These are phyloP conservation scores for Pisolithus tinctorius DNA, from an alignment of 768 basidiomycete species.

Conservation along the genomic window DNA sequence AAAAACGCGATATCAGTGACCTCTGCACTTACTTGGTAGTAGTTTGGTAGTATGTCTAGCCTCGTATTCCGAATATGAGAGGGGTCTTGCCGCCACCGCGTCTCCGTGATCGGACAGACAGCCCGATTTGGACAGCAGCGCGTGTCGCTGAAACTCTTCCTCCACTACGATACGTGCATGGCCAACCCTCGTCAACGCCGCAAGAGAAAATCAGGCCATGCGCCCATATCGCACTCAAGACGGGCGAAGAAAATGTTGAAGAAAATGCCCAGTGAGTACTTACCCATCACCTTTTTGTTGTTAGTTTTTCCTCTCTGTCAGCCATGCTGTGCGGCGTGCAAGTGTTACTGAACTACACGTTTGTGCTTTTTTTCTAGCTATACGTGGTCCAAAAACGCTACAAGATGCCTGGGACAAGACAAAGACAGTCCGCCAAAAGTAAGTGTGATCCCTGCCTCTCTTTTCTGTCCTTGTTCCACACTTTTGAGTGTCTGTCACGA, in stretches of 20 bases:
- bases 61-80: no score
- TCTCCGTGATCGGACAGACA: no score
- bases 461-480: no score
- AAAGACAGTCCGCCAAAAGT: conserved; percentile 94
- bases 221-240: conserved; percentile 63
- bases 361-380: conserved; percentile 37
- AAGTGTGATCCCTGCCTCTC: conserved; percentile 21
- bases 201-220: conserved; percentile 74
- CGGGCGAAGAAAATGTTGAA: conserved; percentile 70
- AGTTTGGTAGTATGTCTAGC: no score
- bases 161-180: conserved; percentile 39
- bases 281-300: not conserved
- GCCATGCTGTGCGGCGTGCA: not conserved
- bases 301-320: no score
- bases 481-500: not conserved
- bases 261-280: conserved; percentile 63
- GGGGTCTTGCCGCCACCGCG: no score
- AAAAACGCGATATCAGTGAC: no score
- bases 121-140: not conserved
- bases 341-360: not conserved
- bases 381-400: conserved; percentile 74
- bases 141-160: not conserved
- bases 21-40: no score
- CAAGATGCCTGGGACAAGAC: conserved; percentile 83
- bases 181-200: conserved; percentile 91